phyloP scores from a whole-genome alignment of 75 land plant species.

The Selaginella moellendorffii region DNA sequence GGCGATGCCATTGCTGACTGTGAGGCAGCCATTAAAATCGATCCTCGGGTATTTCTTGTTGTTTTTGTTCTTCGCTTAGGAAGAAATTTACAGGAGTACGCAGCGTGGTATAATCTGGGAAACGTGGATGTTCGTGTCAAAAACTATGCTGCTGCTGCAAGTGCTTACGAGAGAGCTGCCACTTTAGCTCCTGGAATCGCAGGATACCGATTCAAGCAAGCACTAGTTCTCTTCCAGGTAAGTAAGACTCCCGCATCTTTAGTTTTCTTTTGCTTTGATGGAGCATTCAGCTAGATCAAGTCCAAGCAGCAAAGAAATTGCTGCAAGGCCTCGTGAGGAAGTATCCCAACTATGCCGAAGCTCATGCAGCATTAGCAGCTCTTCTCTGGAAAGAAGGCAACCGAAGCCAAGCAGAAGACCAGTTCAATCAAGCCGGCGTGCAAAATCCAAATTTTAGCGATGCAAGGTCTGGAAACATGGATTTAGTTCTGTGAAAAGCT shows the following conservation, averaged over 20 bases:
- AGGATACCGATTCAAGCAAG: slow-evolving; percentile 33
- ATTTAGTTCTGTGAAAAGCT: background rate
- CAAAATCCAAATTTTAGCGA: slow-evolving; percentile 17
- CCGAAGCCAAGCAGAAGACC: slow-evolving; percentile 19
- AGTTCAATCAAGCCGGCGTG: slow-evolving; percentile 21
- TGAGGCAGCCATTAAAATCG: slow-evolving; percentile 30
- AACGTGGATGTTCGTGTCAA: slow-evolving; percentile 26
- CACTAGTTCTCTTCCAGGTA: slow-evolving; percentile 36
- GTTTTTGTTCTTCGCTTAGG: slow-evolving; percentile 1
- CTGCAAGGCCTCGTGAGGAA: slow-evolving; percentile 31
- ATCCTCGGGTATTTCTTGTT: slow-evolving; percentile 24
- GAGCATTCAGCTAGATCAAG: slow-evolving; percentile 23
- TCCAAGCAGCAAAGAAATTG: slow-evolving; percentile 28
- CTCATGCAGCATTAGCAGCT: slow-evolving; percentile 30
- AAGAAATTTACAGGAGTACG: slow-evolving; percentile 22
- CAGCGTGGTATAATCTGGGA: slow-evolving; percentile 34
- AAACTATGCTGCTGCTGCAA: slow-evolving; percentile 21
- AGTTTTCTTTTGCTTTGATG: background rate
- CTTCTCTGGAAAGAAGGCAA: slow-evolving; percentile 24
- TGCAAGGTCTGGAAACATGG: slow-evolving; percentile 8
- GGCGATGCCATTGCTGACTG: slow-evolving; percentile 33
- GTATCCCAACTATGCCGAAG: slow-evolving; percentile 33
- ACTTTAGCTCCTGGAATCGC: slow-evolving; percentile 33
- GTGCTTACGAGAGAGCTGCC: slow-evolving; percentile 29
- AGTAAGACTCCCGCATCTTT: background rate